A percentile compares a stretch with the other conserved stretches of the same genome.
Conservation (phyloP, 1,139 yeast genomes). For the Suhomyces maxii region DNA sequence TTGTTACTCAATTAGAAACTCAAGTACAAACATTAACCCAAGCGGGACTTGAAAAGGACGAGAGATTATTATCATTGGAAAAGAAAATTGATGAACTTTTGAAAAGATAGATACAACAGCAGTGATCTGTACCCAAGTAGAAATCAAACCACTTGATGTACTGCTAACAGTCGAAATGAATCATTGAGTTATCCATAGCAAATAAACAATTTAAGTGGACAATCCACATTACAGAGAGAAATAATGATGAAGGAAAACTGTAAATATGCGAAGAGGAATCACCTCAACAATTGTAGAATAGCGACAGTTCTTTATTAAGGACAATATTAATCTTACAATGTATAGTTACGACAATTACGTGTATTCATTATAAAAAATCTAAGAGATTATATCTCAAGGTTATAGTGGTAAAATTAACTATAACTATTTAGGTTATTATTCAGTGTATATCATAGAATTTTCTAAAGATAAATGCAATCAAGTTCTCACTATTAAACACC, state of each 20-base stretch:
- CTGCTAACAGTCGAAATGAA: no score
- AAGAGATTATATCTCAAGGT: not conserved
- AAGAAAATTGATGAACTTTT: constrained; percentile 42
- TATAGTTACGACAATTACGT: no score
- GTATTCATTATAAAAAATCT: no score
- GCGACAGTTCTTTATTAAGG: no score
- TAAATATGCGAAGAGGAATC: no score
- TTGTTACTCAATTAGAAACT: constrained; percentile 57
- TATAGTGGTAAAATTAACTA: not conserved
- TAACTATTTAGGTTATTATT: constrained; percentile 8
- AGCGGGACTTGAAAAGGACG: constrained; percentile 63
- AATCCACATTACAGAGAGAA: no score
- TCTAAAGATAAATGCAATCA: constrained; percentile 66
- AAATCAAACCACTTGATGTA: no score
- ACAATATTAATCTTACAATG: no score
- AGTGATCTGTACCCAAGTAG: not conserved
- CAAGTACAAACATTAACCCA: constrained; percentile 53
- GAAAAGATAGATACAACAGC: constrained; percentile 14
- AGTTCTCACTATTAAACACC: constrained; percentile 61
- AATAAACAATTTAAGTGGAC: no score
- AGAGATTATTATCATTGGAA: constrained; percentile 49
- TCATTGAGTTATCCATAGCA: no score
- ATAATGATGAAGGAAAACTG: no score
- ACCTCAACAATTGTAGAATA: no score
- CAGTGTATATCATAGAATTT: constrained; percentile 59